Evolutionary conservation across 2,329 filamentous ascomycete species (phyloP).

Genomic region (Fusarium sambucinum): DNA sequence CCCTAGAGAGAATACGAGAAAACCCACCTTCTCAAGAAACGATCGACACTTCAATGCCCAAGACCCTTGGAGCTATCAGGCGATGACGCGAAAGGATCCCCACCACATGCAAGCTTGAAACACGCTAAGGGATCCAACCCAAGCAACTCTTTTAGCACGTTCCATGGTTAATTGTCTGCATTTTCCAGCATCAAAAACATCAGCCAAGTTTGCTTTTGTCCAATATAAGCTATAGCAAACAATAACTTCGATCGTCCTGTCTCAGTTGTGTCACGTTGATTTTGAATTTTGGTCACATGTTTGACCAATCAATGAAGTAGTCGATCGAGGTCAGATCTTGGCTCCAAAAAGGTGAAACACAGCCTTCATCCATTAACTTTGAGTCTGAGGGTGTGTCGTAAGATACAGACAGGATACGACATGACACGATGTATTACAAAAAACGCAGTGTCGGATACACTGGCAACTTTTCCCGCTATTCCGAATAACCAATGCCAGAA

Average conservation of each 20-base stretch:
- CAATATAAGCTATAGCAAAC: background rate
- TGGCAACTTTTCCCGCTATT: slow-evolving; percentile 9
- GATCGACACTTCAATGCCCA: slow-evolving; percentile 26
- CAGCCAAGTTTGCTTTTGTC: slow-evolving; percentile 5
- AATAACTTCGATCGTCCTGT: background rate
- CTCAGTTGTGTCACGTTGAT: background rate
- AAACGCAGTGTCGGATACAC: background rate
- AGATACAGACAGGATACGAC: slow-evolving; percentile 29
- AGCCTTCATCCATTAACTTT: slow-evolving; percentile 1
- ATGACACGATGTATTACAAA: slow-evolving; percentile 9
- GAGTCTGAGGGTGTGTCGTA: slow-evolving; percentile 17
- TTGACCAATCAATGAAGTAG: slow-evolving; percentile 18
- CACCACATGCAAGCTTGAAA: slow-evolving; percentile 36
- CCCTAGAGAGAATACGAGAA: slow-evolving; percentile 14
- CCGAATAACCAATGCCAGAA: slow-evolving; percentile 8
- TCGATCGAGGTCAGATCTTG: slow-evolving; percentile 38
- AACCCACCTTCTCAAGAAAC: background rate
- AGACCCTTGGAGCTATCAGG: slow-evolving; percentile 21
- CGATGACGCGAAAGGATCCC: slow-evolving; percentile 29
- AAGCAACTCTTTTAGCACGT: slow-evolving; percentile 13
- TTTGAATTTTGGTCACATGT: background rate
- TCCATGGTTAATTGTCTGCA: background rate
- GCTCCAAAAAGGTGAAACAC: slow-evolving; percentile 32
- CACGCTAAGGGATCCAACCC: slow-evolving; percentile 33
- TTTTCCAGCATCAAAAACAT: background rate